Evolutionary conservation across 371 early-diverging fungal species (phyloP).

Genomic region (Mortierella sp.): DNA sequence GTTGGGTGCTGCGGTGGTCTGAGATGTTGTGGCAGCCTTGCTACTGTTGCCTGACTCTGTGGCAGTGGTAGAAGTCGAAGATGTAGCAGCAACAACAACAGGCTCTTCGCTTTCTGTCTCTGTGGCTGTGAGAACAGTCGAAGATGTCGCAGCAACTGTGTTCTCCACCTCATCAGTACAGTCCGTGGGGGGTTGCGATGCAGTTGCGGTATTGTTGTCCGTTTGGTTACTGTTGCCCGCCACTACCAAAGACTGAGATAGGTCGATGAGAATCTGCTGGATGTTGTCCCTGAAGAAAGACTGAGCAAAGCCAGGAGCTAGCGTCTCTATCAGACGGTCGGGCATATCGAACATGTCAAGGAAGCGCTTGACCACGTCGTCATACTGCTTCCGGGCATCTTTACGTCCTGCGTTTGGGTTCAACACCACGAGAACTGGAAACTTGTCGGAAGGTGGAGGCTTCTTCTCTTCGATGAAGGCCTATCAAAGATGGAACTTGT

Average conservation of each 20-base stretch:
- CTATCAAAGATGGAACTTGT: too few relatives aligned
- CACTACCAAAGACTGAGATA: conserved; percentile 2
- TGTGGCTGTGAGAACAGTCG: too few relatives aligned
- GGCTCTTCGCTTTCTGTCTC: background rate
- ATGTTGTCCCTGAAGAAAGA: conserved; percentile 24
- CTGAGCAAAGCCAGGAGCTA: conserved; percentile 13
- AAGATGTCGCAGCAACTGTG: too few relatives aligned
- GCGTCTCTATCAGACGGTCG: conserved; percentile 23
- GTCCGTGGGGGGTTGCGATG: too few relatives aligned
- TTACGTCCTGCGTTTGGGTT: conserved; percentile 39
- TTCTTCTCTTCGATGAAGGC: too few relatives aligned
- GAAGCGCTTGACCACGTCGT: conserved; percentile 9
- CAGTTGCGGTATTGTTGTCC: too few relatives aligned
- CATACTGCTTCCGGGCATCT: conserved; percentile 3
- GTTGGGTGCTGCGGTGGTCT: background rate
- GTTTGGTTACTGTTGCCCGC: background rate
- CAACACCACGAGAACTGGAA: conserved; percentile 27
- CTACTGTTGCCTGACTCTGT: too few relatives aligned
- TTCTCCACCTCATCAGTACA: too few relatives aligned
- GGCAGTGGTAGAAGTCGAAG: too few relatives aligned
- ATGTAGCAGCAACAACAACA: too few relatives aligned
- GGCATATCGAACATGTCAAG: conserved; percentile 4
- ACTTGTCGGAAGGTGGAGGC: background rate
- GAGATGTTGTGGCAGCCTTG: background rate
- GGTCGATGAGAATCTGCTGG: conserved; percentile 13